Evolutionary conservation across 2,329 filamentous ascomycete genomes (phyloP).

Genomic region (Zasmidium cellare): DNA sequence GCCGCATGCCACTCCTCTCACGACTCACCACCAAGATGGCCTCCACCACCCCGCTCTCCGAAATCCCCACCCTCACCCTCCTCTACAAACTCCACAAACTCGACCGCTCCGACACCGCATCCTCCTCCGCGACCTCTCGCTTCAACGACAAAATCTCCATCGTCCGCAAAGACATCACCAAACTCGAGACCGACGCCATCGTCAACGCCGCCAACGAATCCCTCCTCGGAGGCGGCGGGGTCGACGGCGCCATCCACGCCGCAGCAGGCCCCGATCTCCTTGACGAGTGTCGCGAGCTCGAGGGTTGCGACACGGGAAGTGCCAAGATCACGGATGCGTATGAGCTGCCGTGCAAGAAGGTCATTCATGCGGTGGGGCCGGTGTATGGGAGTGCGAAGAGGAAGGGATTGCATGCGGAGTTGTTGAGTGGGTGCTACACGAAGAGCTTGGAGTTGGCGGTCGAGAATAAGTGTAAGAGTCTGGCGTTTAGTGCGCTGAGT

Average conservation of each 20-base stretch:
- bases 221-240: slow-evolving; percentile 84
- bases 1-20: slow-evolving; percentile 5
- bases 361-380: slow-evolving; percentile 92
- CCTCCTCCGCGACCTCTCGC: slow-evolving; percentile 44
- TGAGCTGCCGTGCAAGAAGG: slow-evolving; percentile 69
- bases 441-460: slow-evolving; percentile 72
- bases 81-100: slow-evolving; percentile 65
- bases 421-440: slow-evolving; percentile 67
- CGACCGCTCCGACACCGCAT: slow-evolving; percentile 27
- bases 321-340: slow-evolving; percentile 84
- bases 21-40: slow-evolving; percentile 10
- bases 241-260: slow-evolving; percentile 73
- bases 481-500: slow-evolving; percentile 83
- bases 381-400: slow-evolving; percentile 58
- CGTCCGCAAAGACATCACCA: slow-evolving; percentile 78
- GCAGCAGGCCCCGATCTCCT: slow-evolving; percentile 72
- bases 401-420: slow-evolving; percentile 38
- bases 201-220: slow-evolving; percentile 87
- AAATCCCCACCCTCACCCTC: slow-evolving; percentile 63
- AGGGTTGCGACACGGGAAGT: slow-evolving; percentile 73
- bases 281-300: slow-evolving; percentile 68
- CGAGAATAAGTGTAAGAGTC: slow-evolving; percentile 62
- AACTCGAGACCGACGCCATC: slow-evolving; percentile 74
- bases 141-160: slow-evolving; percentile 72
- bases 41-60: slow-evolving; percentile 43